Conservation (phyloP, 139 green algal species). For the Micromonas commoda region DNA sequence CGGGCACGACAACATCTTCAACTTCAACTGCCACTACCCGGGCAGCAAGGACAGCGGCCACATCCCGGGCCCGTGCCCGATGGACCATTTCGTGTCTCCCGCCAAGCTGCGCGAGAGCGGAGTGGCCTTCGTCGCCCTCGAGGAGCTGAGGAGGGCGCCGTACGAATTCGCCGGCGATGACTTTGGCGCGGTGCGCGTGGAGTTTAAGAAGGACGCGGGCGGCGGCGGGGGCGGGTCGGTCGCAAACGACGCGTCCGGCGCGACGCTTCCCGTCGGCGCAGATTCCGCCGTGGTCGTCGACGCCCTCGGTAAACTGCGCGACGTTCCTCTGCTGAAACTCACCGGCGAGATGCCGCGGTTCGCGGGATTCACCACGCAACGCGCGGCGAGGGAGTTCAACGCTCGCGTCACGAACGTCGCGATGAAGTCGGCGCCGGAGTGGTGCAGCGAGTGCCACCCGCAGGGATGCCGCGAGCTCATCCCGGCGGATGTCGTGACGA, state of each 20-base stretch:
- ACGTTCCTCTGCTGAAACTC: too few relatives aligned
- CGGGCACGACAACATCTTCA: conserved; percentile 31
- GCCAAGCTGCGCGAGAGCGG: background rate
- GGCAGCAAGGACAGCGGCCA: background rate
- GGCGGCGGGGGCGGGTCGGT: too few relatives aligned
- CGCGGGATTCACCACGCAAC: background rate
- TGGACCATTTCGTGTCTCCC: conserved; percentile 25
- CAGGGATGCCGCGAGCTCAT: background rate
- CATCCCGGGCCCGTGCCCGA: conserved; percentile 12
- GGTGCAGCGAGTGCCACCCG: conserved; percentile 12
- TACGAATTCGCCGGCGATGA: background rate
- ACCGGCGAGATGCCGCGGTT: background rate
- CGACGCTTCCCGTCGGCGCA: background rate
- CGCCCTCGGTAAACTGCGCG: background rate
- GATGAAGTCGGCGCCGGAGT: background rate
- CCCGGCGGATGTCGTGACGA: background rate
- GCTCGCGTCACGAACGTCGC: background rate
- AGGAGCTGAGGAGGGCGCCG: background rate
- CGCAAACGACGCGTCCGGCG: background rate
- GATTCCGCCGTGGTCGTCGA: background rate
- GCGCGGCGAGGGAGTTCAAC: background rate
- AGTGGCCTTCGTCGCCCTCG: background rate
- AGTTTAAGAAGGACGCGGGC: background rate
- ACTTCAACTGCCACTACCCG: conserved; percentile 15
- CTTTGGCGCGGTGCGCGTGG: background rate